These are phyloP conservation scores for Protomyces lactucae-debilis DNA, from an alignment of 1,139 yeast species.

Conservation along the genomic window DNA sequence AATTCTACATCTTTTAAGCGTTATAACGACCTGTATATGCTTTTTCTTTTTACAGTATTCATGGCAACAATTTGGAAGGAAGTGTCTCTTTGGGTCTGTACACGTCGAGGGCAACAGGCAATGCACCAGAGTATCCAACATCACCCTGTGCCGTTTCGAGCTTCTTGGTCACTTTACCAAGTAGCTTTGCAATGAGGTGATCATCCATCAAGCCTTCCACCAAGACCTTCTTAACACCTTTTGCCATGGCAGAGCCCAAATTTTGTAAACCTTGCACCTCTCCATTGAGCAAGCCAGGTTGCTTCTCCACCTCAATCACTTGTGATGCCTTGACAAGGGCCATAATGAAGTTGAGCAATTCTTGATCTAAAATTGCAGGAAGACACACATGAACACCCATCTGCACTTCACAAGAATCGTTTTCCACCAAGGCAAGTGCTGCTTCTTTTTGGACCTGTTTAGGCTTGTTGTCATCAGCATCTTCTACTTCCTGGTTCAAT, in stretches of 20 bases:
- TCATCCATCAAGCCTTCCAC: constrained; percentile 25
- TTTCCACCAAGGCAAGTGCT: constrained; percentile 2
- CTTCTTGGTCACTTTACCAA: constrained; percentile 18
- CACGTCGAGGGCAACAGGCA: constrained; percentile 16
- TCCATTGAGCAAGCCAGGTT: constrained; percentile 5
- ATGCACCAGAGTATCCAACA: constrained; percentile 14
- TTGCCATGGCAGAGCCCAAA: background rate
- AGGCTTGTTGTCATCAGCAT: constrained; percentile 15
- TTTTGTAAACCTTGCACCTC: constrained; percentile 15
- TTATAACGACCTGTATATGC: background rate
- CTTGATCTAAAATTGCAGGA: constrained; percentile 22
- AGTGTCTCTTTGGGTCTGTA: constrained; percentile 7
- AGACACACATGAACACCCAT: constrained; percentile 23
- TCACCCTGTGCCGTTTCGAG: constrained; percentile 22
- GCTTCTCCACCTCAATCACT: constrained; percentile 15
- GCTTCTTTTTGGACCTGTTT: constrained; percentile 5
- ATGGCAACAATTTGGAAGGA: background rate
- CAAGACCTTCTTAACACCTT: constrained; percentile 19
- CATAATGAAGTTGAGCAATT: constrained; percentile 20
- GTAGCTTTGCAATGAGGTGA: constrained; percentile 17
- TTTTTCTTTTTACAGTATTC: background rate
- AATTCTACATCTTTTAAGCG: background rate
- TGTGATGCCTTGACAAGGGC: constrained; percentile 21
- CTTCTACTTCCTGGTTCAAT: background rate
- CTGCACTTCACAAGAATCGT: constrained; percentile 19